These are phyloP conservation scores for Lactarius psammicola DNA, from an alignment of 768 basidiomycete genomes.

Conservation along the genomic window DNA sequence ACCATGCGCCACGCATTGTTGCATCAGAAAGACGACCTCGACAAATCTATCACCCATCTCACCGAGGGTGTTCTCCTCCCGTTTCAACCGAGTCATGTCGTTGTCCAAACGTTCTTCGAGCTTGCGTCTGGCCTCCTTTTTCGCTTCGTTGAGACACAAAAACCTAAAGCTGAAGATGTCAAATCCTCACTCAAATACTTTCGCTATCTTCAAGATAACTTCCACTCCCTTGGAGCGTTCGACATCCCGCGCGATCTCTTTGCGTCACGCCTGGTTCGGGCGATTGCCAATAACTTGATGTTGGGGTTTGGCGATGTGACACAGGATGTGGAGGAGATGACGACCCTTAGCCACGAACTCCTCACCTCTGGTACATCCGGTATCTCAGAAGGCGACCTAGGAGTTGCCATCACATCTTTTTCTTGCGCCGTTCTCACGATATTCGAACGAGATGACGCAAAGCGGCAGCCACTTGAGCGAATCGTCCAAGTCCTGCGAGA, in stretches of 20 bases:
- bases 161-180: neutral
- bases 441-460: too few relatives aligned
- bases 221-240: neutral
- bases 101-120: too few relatives aligned
- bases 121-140: too few relatives aligned
- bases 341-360: neutral
- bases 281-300: neutral
- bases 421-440: too few relatives aligned
- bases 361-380: neutral
- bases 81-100: too few relatives aligned
- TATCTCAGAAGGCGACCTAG: too few relatives aligned
- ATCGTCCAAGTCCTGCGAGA: neutral
- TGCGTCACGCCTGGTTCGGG: neutral
- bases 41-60: too few relatives aligned
- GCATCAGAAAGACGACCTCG: neutral
- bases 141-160: too few relatives aligned
- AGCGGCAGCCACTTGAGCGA: too few relatives aligned
- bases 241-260: neutral
- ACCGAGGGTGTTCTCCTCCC: neutral
- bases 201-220: neutral
- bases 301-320: neutral
- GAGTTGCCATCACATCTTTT: too few relatives aligned
- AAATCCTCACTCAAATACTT: neutral
- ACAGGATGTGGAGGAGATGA: constrained; percentile 6
- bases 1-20: too few relatives aligned